Conservation (phyloP, 176 grass and related monocot genomes). For the Eragrostis curvula region DNA sequence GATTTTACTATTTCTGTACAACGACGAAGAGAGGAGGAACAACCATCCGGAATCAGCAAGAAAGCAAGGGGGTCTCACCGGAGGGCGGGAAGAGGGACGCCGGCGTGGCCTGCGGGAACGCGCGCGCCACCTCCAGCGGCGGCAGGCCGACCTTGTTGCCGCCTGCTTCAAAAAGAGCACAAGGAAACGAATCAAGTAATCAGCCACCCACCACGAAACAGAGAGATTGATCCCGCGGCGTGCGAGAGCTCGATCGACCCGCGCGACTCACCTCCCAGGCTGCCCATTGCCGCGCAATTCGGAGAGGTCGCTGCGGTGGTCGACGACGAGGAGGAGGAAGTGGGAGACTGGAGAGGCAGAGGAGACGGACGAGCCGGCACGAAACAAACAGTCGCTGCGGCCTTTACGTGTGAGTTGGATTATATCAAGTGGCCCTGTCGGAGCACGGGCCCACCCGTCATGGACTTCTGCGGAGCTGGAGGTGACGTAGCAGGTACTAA, state of each 20-base stretch:
- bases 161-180: not conserved
- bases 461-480: not conserved
- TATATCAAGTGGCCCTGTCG: not conserved
- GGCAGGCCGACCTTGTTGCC: conserved; percentile 58
- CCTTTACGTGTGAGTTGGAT: not conserved
- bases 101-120: conserved; percentile 76
- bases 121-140: conserved; percentile 55
- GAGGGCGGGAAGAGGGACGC: conserved; percentile 67
- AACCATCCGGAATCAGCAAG: not conserved
- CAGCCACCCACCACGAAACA: not conserved
- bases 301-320: not conserved
- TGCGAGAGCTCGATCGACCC: not conserved
- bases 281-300: conserved; percentile 26
- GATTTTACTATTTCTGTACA: not conserved
- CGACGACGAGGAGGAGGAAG: not conserved
- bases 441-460: not conserved
- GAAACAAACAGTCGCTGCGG: not conserved
- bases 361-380: not conserved
- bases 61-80: conserved; percentile 30
- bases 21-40: not conserved
- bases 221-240: not conserved
- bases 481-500: not conserved
- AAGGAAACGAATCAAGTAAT: not conserved
- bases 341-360: not conserved
- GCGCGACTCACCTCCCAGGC: conserved; percentile 27